Conservation (phyloP, 2,329 filamentous ascomycete genomes). For the Didymella pinodella region DNA sequence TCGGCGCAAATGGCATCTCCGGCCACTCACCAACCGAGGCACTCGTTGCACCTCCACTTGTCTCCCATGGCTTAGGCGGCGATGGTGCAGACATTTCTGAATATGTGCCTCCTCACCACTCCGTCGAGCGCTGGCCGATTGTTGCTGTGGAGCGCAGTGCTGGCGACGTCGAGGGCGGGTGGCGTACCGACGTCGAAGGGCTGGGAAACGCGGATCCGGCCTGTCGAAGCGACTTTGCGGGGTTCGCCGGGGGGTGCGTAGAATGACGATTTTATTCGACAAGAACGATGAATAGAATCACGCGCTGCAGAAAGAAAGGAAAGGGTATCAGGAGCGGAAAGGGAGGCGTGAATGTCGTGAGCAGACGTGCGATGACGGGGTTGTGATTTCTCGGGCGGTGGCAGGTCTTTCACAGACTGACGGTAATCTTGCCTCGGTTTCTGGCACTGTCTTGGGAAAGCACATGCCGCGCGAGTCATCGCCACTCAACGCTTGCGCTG, state of each 20-base stretch:
- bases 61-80: slow-evolving; percentile 98
- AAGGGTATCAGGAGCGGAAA: slow-evolving; percentile 14
- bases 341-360: slow-evolving; percentile 5
- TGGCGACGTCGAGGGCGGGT: slow-evolving; percentile 24
- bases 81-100: slow-evolving; percentile 68
- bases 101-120: slow-evolving; percentile 34
- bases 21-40: slow-evolving; percentile 49
- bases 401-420: slow-evolving; percentile 32
- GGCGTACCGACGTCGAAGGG: slow-evolving; percentile 19
- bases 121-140: slow-evolving; percentile 28
- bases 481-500: slow-evolving; percentile 20
- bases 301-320: slow-evolving; percentile 3
- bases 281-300: background rate
- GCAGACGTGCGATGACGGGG: slow-evolving; percentile 12
- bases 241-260: slow-evolving; percentile 31
- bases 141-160: slow-evolving; percentile 23
- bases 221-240: slow-evolving; percentile 33
- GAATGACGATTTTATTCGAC: background rate
- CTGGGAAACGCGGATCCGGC: slow-evolving; percentile 24
- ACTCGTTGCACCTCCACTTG: slow-evolving; percentile 67
- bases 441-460: slow-evolving; percentile 33
- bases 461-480: slow-evolving; percentile 33
- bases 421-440: slow-evolving; percentile 36
- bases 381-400: slow-evolving; percentile 27
- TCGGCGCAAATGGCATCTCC: slow-evolving; percentile 21